Percentiles rank a stretch among this genome's conserved stretches.
These are phyloP conservation scores for Nakazawaea siamensis DNA, from an alignment of 805 yeast species.

Conservation along the genomic window DNA sequence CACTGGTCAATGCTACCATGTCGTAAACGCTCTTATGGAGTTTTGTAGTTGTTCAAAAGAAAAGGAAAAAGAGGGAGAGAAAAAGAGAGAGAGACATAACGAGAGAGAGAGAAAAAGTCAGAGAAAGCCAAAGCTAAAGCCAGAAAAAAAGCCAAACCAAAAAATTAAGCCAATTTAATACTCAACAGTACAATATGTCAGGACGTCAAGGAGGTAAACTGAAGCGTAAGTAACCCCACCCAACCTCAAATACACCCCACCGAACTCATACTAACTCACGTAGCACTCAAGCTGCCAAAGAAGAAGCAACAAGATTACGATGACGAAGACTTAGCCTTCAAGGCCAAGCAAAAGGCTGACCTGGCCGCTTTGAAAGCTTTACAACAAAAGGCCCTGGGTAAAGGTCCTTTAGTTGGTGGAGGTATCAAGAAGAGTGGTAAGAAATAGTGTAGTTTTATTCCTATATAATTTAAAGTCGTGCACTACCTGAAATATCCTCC, in stretches of 20 bases:
- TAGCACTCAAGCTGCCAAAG: constrained; percentile 71
- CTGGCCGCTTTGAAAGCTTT: constrained; percentile 89
- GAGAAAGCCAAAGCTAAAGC: no score
- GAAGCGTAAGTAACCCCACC: constrained; percentile 51
- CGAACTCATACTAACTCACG: background rate
- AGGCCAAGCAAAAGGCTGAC: constrained; percentile 90
- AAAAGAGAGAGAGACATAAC: no score
- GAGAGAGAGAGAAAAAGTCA: no score
- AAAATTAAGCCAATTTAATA: no score
- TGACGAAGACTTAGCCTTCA: constrained; percentile 86
- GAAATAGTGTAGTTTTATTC: no score
- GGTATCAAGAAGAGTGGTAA: constrained; percentile 89
- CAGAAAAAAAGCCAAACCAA: no score
- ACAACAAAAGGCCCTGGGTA: constrained; percentile 79
- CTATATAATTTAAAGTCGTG: no score
- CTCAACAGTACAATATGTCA: no score
- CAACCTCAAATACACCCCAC: constrained; percentile 34
- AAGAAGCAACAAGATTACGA: constrained; percentile 68
- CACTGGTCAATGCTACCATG: constrained; percentile 32
- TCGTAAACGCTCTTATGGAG: no score
- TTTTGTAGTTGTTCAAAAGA: no score
- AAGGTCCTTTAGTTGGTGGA: constrained; percentile 89
- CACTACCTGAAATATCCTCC: no score
- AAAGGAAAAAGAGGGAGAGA: no score
- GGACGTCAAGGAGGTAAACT: constrained; percentile 97